Base-by-base conservation (phyloP, 208 protist genomes). In the Acanthamoeba culbertsoni region DNA sequence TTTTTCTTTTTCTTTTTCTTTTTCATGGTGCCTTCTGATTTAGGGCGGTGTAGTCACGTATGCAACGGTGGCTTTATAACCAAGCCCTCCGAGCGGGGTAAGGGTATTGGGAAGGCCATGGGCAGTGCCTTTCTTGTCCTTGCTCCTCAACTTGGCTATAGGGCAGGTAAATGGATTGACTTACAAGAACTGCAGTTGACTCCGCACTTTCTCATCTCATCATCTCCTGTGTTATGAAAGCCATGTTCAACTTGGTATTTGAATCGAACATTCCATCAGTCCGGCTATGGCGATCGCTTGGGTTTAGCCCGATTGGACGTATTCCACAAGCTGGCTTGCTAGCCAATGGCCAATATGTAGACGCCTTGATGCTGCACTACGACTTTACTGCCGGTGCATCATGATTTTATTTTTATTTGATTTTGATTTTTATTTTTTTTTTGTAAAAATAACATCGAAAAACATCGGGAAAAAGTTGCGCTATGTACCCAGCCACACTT, bases 191-290 rank as follows among this genome's bases (percentile, higher is more conserved):
- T n/a, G n/a, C n/a, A n/a, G n/a, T n/a, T n/a, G n/a, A n/a, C n/a
- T n/a, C n/a, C n/a, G n/a, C n/a, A 71, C 62, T 71, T 12, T 31
- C 62, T 71, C 62, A 0, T 71, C 0, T 10, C 18, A 37, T 43
- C n/a, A 31, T 71, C n/a, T 1, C 33, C 59, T 14, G n/a, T 20
- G 20, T n/a, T 26, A 57, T 28, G 6, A 45, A n/a, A 48, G 75
- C 75, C 12, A 86, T 86, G 75, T 86, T 86, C 37, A 86, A 86
- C 75, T 43, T 86, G 46, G 42, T 86, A 1, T 86, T 86, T 31
- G 75, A 48, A 28, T 59, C 75, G 8, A 86, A 86, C 14, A 28
- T 53, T 10, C 73, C 73, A 28, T 84, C 73, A 1, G 18, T 84
- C 1, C 73, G 73, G 8, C 31, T 84, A 26, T 84, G 73, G 73